Evolutionary conservation across 176 grass and related monocot genomes (phyloP).

Genomic region (Raddia guianensis): DNA sequence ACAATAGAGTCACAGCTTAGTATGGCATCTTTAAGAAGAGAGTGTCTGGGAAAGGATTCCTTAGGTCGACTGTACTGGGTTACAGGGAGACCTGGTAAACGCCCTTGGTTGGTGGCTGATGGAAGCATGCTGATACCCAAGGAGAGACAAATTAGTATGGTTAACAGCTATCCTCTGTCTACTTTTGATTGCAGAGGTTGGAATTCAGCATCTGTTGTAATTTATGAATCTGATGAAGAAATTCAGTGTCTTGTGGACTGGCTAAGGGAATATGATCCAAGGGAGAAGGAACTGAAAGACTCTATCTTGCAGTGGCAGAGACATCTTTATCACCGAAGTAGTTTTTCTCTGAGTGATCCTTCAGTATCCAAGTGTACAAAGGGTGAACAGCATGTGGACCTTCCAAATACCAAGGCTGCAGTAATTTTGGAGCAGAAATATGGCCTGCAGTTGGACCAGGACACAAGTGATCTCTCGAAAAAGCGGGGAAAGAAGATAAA

Average conservation of each 20-base stretch:
- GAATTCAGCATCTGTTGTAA: slow-evolving; percentile 57
- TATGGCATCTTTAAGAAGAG: slow-evolving; percentile 81
- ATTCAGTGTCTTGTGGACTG: slow-evolving; percentile 72
- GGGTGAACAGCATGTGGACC: slow-evolving; percentile 38
- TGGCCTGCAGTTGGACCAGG: slow-evolving; percentile 60
- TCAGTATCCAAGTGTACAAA: slow-evolving; percentile 35
- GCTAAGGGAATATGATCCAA: slow-evolving; percentile 74
- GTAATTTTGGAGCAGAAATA: slow-evolving; percentile 74
- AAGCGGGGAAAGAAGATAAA: slow-evolving; percentile 64
- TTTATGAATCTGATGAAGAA: slow-evolving; percentile 88
- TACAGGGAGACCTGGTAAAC: slow-evolving; percentile 75
- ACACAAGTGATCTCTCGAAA: slow-evolving; percentile 65
- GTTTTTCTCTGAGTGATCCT: slow-evolving; percentile 39
- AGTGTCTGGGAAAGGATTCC: slow-evolving; percentile 87
- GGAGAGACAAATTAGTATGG: slow-evolving; percentile 55
- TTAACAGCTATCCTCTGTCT: slow-evolving; percentile 56
- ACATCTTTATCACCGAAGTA: slow-evolving; percentile 49
- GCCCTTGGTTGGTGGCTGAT: slow-evolving; percentile 76
- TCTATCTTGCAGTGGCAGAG: slow-evolving; percentile 84
- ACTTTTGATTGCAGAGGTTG: slow-evolving; percentile 58
- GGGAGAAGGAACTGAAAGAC: slow-evolving; percentile 89
- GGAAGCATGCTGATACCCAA: slow-evolving; percentile 62
- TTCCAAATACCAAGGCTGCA: slow-evolving; percentile 69
- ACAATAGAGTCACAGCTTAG: slow-evolving; percentile 69
- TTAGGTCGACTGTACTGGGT: slow-evolving; percentile 86